A percentile compares a stretch with the other conserved stretches of the same genome.
These are phyloP conservation scores for Magnolia officinalis DNA, from an alignment of 164 flowering plant genomes.

Conservation along the genomic window DNA sequence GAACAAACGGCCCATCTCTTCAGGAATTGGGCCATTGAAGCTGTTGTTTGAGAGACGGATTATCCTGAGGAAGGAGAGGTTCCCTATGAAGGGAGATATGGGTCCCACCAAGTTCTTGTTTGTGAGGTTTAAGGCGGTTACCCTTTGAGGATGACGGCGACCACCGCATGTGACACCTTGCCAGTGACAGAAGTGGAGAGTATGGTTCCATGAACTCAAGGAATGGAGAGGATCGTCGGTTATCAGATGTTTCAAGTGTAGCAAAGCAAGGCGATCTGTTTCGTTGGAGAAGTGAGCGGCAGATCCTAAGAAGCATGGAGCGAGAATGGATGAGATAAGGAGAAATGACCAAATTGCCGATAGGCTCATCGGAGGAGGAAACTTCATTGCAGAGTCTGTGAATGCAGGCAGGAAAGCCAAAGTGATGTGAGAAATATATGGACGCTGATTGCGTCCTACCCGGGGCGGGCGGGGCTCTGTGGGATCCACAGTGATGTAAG, in stretches of 20 bases:
- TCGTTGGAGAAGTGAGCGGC: not conserved
- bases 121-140: not conserved
- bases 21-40: slow-evolving; percentile 8
- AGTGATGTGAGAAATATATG: too few relatives aligned
- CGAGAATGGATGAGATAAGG: too few relatives aligned
- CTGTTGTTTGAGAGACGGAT: not conserved
- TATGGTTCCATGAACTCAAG: slow-evolving; percentile 2
- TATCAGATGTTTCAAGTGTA: not conserved
- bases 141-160: not conserved
- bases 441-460: too few relatives aligned
- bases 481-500: too few relatives aligned
- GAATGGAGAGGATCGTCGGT: not conserved
- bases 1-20: slow-evolving; percentile 7
- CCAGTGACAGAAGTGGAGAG: slow-evolving; percentile 5
- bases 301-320: too few relatives aligned
- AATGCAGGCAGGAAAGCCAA: too few relatives aligned
- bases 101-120: not conserved
- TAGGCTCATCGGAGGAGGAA: too few relatives aligned
- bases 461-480: too few relatives aligned
- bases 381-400: too few relatives aligned
- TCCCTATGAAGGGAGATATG: slow-evolving; percentile 10
- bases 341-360: too few relatives aligned
- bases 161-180: slow-evolving; percentile 3
- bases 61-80: slow-evolving; percentile 9
- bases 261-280: slow-evolving; percentile 2